Evolutionary conservation across 2,329 filamentous ascomycete genomes (phyloP).

Genomic region (Pseudogymnoascus sp.): DNA sequence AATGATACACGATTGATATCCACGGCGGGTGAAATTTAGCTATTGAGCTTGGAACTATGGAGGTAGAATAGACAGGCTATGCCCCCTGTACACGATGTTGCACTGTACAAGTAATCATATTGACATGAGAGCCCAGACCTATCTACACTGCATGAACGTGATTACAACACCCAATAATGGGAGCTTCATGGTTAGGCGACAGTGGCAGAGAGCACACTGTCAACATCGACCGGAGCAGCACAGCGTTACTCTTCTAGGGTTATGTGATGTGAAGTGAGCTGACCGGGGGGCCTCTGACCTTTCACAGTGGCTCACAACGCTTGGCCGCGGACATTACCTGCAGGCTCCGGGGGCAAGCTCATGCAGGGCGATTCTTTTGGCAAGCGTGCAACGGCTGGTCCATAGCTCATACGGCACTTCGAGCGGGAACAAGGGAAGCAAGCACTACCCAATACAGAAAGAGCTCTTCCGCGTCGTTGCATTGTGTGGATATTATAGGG

Average conservation of each 20-base stretch:
- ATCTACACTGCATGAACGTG: neutral
- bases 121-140: neutral
- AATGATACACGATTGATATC: neutral
- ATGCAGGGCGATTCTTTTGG: slow-evolving; percentile 3
- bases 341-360: slow-evolving; percentile 7
- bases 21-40: neutral
- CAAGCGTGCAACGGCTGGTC: neutral
- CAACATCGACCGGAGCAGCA: neutral
- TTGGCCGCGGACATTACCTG: slow-evolving; percentile 1
- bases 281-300: neutral
- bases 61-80: neutral
- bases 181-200: neutral
- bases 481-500: neutral
- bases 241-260: neutral
- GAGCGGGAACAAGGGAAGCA: neutral
- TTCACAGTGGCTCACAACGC: slow-evolving; percentile 1
- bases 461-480: neutral
- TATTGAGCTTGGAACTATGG: neutral
- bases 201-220: neutral
- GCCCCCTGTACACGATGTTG: neutral
- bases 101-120: neutral
- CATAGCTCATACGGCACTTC: slow-evolving; percentile 1
- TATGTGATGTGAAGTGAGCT: neutral
- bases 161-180: neutral
- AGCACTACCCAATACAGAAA: neutral